Percentiles rank a stretch among this genome's conserved stretches.
Evolutionary conservation across 2,329 filamentous ascomycete genomes (phyloP).

Genomic region (Aspergillus sp.): DNA sequence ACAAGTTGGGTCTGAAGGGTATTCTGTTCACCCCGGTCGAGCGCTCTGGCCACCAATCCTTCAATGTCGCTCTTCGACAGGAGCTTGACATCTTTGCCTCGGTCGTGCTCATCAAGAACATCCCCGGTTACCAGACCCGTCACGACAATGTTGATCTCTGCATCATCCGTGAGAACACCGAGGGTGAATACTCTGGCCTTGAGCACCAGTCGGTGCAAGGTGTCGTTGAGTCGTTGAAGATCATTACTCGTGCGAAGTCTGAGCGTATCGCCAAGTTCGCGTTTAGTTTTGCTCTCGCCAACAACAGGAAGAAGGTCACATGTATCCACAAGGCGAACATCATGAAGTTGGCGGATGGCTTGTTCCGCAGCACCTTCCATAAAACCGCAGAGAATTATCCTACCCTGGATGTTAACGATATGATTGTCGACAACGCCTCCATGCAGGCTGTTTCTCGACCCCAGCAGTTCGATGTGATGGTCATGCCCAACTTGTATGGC

Average conservation of each 20-base stretch:
- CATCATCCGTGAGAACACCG: conserved; percentile 99
- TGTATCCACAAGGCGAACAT: conserved; percentile 99
- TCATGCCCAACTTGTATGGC: conserved; percentile 99
- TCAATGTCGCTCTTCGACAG: conserved; percentile 99
- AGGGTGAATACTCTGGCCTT: conserved; percentile 98
- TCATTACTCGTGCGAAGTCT: conserved; percentile 98
- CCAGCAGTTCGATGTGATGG: conserved; percentile 99
- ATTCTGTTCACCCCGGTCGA: conserved; percentile 97
- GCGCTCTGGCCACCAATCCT: conserved; percentile 95
- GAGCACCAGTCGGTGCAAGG: conserved; percentile 97
- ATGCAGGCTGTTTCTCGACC: conserved; percentile 98
- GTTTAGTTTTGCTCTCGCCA: conserved; percentile 95
- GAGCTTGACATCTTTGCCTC: conserved; percentile 99
- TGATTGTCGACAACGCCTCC: conserved; percentile 99
- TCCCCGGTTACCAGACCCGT: conserved; percentile 95
- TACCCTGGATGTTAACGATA: conserved; percentile 93
- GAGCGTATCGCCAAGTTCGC: conserved; percentile 99
- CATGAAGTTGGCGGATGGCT: conserved; percentile 99
- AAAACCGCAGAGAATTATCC: conserved; percentile 91
- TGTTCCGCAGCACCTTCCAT: conserved; percentile 98
- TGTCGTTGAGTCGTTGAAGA: conserved; percentile 99
- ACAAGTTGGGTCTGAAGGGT: conserved; percentile 98
- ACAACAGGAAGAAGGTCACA: conserved; percentile 98
- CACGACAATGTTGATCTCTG: conserved; percentile 97
- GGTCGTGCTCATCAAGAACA: conserved; percentile 98